These are phyloP conservation scores for Saturnispora dispora DNA, from an alignment of 805 yeast species.

Conservation along the genomic window DNA sequence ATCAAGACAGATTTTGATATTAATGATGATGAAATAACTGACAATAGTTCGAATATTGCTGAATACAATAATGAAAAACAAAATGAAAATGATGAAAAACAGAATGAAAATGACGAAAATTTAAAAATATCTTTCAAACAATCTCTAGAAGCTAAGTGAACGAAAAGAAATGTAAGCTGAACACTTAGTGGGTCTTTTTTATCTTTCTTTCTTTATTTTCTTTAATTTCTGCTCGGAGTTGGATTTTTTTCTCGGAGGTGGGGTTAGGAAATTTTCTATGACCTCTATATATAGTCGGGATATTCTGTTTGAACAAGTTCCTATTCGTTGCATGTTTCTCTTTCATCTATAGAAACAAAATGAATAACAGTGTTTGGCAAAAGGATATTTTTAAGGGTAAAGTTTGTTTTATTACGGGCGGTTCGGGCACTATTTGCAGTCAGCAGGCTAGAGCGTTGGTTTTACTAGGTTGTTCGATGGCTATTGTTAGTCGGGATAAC, in stretches of 20 bases:
- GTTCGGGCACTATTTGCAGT: slow-evolving; percentile 92
- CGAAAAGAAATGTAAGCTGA: neutral
- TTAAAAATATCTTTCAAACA: neutral
- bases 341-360: neutral
- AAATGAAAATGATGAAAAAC: neutral
- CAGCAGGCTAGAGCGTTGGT: slow-evolving; percentile 84
- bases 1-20: slow-evolving; percentile 8
- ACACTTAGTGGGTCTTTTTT: neutral
- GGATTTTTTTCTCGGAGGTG: neutral
- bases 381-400: slow-evolving; percentile 70
- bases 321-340: neutral
- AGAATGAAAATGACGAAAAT: neutral
- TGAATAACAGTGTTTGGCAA: slow-evolving; percentile 28
- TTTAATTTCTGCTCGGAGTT: neutral
- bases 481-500: slow-evolving; percentile 70
- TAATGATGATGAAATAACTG: slow-evolving; percentile 3
- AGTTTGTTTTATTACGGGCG: slow-evolving; percentile 89
- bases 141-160: neutral
- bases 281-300: neutral
- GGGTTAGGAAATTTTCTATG: neutral
- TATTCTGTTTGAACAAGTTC: neutral
- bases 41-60: neutral
- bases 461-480: slow-evolving; percentile 77
- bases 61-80: neutral
- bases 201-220: neutral